A percentile compares a stretch with the other conserved stretches of the same genome.
These are phyloP conservation scores for Aspergillus mulundensis DNA, from an alignment of 495 filamentous ascomycete genomes.

Conservation along the genomic window DNA sequence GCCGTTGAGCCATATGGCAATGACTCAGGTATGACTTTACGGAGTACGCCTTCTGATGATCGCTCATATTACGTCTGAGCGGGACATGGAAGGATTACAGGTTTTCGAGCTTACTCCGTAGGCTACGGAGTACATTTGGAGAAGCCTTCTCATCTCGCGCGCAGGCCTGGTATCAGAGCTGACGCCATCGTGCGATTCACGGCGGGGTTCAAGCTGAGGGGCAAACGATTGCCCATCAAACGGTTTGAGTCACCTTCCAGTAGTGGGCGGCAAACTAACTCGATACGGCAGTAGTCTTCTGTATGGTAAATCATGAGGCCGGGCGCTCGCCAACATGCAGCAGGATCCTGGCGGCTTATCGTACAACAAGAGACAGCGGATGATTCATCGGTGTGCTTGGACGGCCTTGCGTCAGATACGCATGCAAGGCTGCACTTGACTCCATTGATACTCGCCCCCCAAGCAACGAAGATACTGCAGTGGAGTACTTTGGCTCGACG, in stretches of 20 bases:
- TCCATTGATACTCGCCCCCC: not conserved
- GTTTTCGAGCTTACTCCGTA: not conserved
- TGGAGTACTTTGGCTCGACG: not conserved
- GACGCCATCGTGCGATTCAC: not conserved
- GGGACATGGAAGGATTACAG: not conserved
- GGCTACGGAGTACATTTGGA: too few relatives aligned
- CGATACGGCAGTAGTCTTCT: constrained; percentile 11
- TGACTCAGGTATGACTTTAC: constrained; percentile 17
- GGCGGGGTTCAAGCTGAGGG: not conserved
- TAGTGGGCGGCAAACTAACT: constrained; percentile 8
- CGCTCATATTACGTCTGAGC: not conserved
- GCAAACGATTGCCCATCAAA: not conserved
- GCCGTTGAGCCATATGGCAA: constrained; percentile 17
- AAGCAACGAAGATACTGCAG: not conserved
- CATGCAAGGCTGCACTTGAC: not conserved
- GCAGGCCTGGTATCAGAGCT: not conserved
- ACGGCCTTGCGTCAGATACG: not conserved
- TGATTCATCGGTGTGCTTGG: constrained; percentile 13
- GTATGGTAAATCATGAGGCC: constrained; percentile 22
- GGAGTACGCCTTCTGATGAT: not conserved
- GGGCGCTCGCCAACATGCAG: constrained; percentile 8
- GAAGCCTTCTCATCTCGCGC: not conserved
- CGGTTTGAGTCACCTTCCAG: constrained; percentile 4
- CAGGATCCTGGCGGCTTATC: constrained; percentile 16
- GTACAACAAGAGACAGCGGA: not conserved